Conservation (phyloP, 2,329 filamentous ascomycete species). For the Trichophyton equinum region DNA sequence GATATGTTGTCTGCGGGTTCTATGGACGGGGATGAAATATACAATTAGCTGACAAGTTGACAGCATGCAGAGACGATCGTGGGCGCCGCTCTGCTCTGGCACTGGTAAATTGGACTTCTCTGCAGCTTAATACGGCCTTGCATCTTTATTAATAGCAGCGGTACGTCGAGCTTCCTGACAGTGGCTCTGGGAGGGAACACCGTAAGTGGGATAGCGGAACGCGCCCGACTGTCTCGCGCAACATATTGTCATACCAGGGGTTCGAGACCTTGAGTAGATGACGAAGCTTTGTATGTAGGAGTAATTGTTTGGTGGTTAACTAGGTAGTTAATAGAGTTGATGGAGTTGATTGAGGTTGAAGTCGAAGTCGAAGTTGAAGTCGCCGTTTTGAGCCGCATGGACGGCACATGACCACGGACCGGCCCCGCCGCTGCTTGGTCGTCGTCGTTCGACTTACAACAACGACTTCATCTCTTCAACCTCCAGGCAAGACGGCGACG, state of each 20-base stretch:
- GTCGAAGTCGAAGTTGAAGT: too few species aligned
- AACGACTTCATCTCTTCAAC: too few species aligned
- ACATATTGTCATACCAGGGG: neutral
- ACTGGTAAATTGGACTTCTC: neutral
- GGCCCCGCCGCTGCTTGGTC: too few species aligned
- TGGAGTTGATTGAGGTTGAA: neutral
- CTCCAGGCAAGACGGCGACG: too few species aligned
- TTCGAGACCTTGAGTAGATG: too few species aligned
- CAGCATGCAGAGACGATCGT: neutral
- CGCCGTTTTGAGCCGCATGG: too few species aligned
- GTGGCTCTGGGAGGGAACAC: neutral
- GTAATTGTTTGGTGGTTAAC: neutral
- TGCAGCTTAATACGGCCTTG: neutral
- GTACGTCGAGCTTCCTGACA: neutral
- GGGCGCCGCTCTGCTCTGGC: neutral
- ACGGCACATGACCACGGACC: too few species aligned
- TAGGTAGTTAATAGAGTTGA: neutral
- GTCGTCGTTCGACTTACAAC: too few species aligned
- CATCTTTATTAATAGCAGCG: neutral
- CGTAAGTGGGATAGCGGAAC: neutral
- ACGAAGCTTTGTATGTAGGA: neutral
- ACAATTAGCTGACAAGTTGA: neutral
- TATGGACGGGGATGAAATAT: neutral
- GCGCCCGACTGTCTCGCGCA: neutral
- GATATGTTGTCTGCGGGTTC: neutral